Base-by-base conservation (phyloP, 352 stramenopile genomes). In the Globisporangium lucens region DNA sequence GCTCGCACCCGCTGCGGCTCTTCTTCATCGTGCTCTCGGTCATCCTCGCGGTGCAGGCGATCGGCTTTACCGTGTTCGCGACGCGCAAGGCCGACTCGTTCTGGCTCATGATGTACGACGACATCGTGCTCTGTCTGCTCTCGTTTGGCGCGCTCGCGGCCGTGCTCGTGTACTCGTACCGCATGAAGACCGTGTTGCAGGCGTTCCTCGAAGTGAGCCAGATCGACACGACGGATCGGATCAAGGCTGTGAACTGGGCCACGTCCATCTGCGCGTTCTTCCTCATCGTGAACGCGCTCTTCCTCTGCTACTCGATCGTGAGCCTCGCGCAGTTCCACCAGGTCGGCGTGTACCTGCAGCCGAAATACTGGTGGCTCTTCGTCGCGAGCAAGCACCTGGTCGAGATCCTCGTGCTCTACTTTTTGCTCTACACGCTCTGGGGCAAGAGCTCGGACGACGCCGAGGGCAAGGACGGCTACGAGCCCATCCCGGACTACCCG, bases 201-300 rank as follows among this genome's bases (percentile, higher is more conserved):
- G 98, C 97, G 2, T 89, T 99, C 52, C 86, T 98, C 5, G 95
- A 97, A 47, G 97, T 99, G 24, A 98, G 97, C 66, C 94, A 99
- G 75, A 97, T 99, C 52, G 95, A 97, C 43, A 99, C 95, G 15
- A 97, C 98, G n/a, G 92, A 90, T 66, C 91, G 98, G 67, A 97
- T 99, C 43, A 95, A 94, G 67, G 89, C 94, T 4, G 98, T 99
- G 56, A 93, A 98, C 38, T 98, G 92, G 85, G 98, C 98, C 49
- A 98, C 95, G 17, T 87, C 95, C 4, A 98, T 97, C 57, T 97
- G 95, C 47, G 97, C 97, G 36, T 79, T 97, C 57, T 99, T 99
- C 74, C 97, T 99, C 69, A 73, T 98, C n/a, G 88, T 94, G 9
- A 93, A 97, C 59, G 82, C 84, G 7, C 78, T 95, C 29, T 89